phyloP scores from a whole-genome alignment of 306 rosid species.

The Corylus americana region DNA sequence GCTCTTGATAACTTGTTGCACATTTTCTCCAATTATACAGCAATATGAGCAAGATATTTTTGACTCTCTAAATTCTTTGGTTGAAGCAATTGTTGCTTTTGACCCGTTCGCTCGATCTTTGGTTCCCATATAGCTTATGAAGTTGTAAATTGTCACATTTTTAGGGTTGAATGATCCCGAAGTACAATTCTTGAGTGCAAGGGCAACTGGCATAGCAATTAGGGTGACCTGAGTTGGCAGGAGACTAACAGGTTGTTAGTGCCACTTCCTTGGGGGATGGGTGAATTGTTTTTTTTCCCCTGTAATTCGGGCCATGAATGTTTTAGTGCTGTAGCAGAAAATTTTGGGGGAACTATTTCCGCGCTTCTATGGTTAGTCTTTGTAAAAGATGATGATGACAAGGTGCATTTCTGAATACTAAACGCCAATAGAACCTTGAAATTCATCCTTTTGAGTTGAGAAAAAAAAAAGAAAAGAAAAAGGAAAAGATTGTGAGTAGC shows the following conservation, averaged over 20 bases:
- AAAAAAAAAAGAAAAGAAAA: too few relatives aligned
- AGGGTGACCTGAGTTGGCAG: conserved; percentile 43
- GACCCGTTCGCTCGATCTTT: conserved; percentile 47
- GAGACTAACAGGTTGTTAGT: conserved; percentile 36
- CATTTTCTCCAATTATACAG: conserved; percentile 76
- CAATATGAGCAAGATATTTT: conserved; percentile 59
- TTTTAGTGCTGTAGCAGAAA: conserved; percentile 21
- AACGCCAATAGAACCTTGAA: conserved; percentile 21
- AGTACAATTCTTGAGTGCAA: conserved; percentile 45
- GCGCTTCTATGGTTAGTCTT: conserved; percentile 38
- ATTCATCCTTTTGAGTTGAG: conserved; percentile 21
- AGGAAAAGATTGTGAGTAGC: too few relatives aligned
- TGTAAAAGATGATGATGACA: conserved; percentile 48
- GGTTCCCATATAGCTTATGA: conserved; percentile 50
- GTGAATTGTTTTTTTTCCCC: conserved; percentile 28
- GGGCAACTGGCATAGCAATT: conserved; percentile 36
- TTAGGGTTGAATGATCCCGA: conserved; percentile 48
- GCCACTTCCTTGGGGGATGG: conserved; percentile 47
- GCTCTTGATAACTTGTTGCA: conserved; percentile 65
- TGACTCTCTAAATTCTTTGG: conserved; percentile 70
- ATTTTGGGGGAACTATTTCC: conserved; percentile 44
- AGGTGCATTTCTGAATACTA: conserved; percentile 52
- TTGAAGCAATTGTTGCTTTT: conserved; percentile 48
- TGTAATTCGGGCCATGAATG: conserved; percentile 37
- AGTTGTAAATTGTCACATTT: conserved; percentile 68